phyloP scores from a whole-genome alignment of 129 eudicot genomes.

The Glebionis coronaria region DNA sequence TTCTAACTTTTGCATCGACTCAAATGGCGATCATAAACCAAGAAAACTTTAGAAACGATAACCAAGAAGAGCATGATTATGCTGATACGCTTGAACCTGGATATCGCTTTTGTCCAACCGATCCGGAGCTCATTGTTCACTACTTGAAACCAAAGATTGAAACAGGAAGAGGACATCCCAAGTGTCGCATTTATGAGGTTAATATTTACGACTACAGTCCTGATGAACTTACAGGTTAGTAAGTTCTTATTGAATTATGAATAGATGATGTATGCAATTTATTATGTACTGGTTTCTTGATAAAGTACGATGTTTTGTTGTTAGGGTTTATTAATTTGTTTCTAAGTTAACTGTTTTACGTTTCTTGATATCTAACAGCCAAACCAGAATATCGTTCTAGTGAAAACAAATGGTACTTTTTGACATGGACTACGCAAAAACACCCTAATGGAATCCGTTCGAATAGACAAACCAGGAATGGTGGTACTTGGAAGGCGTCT shows the following conservation, averaged over 20 bases:
- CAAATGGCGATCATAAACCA: neutral
- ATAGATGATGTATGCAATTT: too few species aligned
- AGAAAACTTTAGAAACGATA: neutral
- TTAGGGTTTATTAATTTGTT: too few species aligned
- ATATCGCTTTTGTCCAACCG: slow-evolving; percentile 18
- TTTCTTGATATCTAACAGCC: neutral
- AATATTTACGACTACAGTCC: slow-evolving; percentile 17
- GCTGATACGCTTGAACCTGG: slow-evolving; percentile 1
- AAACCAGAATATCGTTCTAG: too few species aligned
- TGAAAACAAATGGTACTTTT: neutral
- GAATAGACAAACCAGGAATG: too few species aligned
- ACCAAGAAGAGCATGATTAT: neutral
- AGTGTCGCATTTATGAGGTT: slow-evolving; percentile 15
- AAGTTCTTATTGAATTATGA: too few species aligned
- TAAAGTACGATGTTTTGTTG: too few species aligned
- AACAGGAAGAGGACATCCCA: neutral
- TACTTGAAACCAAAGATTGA: slow-evolving; percentile 13
- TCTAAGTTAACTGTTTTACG: neutral
- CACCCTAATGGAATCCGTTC: too few species aligned
- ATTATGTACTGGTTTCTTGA: too few species aligned
- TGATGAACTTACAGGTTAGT: neutral
- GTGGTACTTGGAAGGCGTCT: too few species aligned
- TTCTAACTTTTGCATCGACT: neutral
- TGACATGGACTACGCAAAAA: too few species aligned
- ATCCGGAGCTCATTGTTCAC: slow-evolving; percentile 13